phyloP scores from a whole-genome alignment of 495 filamentous ascomycete genomes.

The Astrothelium subdiscretum region DNA sequence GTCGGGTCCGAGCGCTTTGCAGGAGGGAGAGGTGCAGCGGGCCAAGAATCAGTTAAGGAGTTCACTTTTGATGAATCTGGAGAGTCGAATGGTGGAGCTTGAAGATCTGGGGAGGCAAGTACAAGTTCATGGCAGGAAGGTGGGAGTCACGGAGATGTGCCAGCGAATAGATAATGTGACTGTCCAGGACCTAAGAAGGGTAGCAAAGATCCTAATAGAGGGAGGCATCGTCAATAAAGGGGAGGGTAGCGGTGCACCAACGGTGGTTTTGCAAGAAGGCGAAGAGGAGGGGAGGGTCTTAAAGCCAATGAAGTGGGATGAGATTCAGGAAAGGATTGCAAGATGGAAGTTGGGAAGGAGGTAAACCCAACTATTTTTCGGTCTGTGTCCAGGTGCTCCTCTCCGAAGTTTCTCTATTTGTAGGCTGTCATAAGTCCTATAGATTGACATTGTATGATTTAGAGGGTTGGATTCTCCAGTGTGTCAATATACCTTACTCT shows the following conservation, averaged over 20 bases:
- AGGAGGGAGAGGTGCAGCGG: slow-evolving; percentile 71
- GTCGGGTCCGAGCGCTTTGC: slow-evolving; percentile 54
- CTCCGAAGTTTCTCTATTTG: background rate
- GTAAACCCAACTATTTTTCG: slow-evolving; percentile 25
- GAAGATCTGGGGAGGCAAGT: slow-evolving; percentile 95
- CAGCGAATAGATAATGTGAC: slow-evolving; percentile 70
- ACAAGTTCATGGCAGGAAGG: slow-evolving; percentile 84
- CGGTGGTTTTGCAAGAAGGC: slow-evolving; percentile 83
- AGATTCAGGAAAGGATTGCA: slow-evolving; percentile 75
- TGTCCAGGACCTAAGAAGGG: slow-evolving; percentile 68
- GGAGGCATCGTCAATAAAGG: slow-evolving; percentile 68
- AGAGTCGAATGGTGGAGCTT: slow-evolving; percentile 94
- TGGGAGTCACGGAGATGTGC: slow-evolving; percentile 90
- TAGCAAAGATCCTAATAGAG: slow-evolving; percentile 69
- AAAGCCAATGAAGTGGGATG: slow-evolving; percentile 63
- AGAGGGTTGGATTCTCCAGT: background rate
- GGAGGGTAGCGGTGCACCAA: slow-evolving; percentile 76
- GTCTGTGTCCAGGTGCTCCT: background rate
- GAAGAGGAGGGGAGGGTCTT: slow-evolving; percentile 41
- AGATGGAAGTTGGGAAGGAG: slow-evolving; percentile 71
- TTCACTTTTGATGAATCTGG: slow-evolving; percentile 91
- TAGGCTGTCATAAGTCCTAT: background rate
- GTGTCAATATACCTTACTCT: background rate
- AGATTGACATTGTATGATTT: background rate
- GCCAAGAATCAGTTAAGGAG: slow-evolving; percentile 96